Conservation (phyloP, 1,284 basidiomycete genomes). For the Puccinia hordei region DNA sequence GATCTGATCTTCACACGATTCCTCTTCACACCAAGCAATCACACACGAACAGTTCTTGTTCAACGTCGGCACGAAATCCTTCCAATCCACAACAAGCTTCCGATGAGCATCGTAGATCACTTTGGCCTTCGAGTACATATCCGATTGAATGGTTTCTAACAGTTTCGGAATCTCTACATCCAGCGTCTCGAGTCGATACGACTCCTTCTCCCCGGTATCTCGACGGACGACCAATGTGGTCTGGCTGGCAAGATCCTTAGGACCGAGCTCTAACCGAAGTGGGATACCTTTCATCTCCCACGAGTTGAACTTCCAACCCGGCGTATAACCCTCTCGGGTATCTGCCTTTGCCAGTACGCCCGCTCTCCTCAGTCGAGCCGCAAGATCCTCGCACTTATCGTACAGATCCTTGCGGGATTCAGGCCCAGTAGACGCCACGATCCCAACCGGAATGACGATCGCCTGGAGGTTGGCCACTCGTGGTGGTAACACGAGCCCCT, state of each 20-base stretch:
- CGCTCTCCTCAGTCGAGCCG: constrained; percentile 68
- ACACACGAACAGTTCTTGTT: constrained; percentile 86
- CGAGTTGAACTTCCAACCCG: constrained; percentile 98
- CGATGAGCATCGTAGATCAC: constrained; percentile 74
- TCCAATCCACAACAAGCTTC: constrained; percentile 79
- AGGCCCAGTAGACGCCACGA: constrained; percentile 77
- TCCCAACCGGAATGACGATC: constrained; percentile 87
- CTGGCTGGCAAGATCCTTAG: constrained; percentile 82
- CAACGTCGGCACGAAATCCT: constrained; percentile 83
- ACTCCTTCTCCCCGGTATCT: constrained; percentile 69
- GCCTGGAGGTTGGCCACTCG: constrained; percentile 90
- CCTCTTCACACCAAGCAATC: constrained; percentile 95
- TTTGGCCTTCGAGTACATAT: constrained; percentile 83
- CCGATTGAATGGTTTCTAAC: constrained; percentile 81
- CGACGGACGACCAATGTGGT: constrained; percentile 84
- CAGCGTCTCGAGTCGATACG: constrained; percentile 72
- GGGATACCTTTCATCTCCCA: constrained; percentile 99
- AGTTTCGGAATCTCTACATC: constrained; percentile 67
- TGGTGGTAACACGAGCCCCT: constrained; percentile 92
- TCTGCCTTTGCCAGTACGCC: constrained; percentile 87
- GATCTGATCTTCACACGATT: constrained; percentile 95
- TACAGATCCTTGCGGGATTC: constrained; percentile 71
- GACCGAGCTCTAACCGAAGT: constrained; percentile 92
- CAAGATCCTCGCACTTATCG: constrained; percentile 73
- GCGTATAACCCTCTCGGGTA: constrained; percentile 90